A percentile compares a stretch with the other conserved stretches of the same genome.
phyloP scores from a whole-genome alignment of 441 rosid genomes.

The Metrosideros polymorpha region DNA sequence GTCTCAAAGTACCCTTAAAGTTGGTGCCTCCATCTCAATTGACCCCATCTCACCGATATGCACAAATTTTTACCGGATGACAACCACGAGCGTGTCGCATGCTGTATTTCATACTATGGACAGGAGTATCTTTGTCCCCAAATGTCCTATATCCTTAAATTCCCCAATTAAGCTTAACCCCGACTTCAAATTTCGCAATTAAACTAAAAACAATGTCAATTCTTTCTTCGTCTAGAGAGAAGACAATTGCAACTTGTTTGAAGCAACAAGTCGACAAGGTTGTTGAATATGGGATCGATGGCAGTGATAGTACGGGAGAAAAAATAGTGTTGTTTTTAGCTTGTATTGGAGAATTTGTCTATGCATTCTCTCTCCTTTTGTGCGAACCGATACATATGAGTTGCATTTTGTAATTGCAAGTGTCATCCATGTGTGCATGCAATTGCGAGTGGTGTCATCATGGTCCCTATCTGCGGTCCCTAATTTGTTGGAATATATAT shows the following conservation, averaged over 20 bases:
- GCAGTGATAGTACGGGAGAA: background rate
- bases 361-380: background rate
- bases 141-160: background rate
- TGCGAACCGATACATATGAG: background rate
- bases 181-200: background rate
- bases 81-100: background rate
- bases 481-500: no score
- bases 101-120: background rate
- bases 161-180: background rate
- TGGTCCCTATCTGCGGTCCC: background rate
- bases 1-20: background rate
- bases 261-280: background rate
- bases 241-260: background rate
- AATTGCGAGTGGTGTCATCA: no score
- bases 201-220: background rate
- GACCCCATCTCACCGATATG: background rate
- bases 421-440: background rate
- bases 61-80: background rate
- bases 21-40: background rate
- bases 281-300: background rate
- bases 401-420: background rate
- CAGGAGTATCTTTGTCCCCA: background rate
- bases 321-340: background rate
- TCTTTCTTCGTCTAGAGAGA: background rate
- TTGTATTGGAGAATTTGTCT: background rate